These are phyloP conservation scores for Sanghuangporus baumii DNA, from an alignment of 1,284 basidiomycete species.

Conservation along the genomic window DNA sequence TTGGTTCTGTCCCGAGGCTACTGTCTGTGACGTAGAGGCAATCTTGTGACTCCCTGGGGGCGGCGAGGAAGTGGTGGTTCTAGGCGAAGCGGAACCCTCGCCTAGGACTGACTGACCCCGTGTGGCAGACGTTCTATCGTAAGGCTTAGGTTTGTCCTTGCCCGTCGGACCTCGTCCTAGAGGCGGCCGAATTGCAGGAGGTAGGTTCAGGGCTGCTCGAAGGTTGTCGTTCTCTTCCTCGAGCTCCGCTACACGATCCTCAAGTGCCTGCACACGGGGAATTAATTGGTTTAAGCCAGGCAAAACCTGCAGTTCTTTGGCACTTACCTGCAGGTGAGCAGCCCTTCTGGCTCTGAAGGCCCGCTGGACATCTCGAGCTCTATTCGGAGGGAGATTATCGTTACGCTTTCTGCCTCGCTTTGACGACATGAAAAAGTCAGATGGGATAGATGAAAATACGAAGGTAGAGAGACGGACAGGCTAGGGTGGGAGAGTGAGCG, in stretches of 20 bases:
- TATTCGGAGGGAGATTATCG: constrained; percentile 87
- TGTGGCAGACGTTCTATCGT: constrained; percentile 26
- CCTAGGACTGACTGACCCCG: constrained; percentile 30
- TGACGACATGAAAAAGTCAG: constrained; percentile 53
- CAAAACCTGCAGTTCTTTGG: neutral
- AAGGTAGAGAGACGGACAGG: constrained; percentile 20
- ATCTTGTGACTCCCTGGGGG: constrained; percentile 2
- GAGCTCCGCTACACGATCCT: constrained; percentile 76
- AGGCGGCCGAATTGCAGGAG: constrained; percentile 62
- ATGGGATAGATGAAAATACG: constrained; percentile 4
- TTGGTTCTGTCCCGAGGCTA: neutral
- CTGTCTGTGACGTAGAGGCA: neutral
- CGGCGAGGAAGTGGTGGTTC: constrained; percentile 13
- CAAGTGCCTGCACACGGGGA: constrained; percentile 56
- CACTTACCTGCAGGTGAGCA: constrained; percentile 74
- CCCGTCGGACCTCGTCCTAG: constrained; percentile 80
- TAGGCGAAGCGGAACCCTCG: constrained; percentile 30
- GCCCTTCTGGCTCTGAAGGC: constrained; percentile 88
- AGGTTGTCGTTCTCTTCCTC: constrained; percentile 82
- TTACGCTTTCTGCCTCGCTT: constrained; percentile 89
- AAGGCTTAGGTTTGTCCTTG: constrained; percentile 65
- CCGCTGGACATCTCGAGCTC: constrained; percentile 87
- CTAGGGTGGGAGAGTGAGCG: constrained; percentile 21
- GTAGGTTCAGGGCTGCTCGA: constrained; percentile 70
- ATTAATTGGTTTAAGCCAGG: neutral